Conservation (phyloP, 352 stramenopile species). For the Pythium oligandrum region DNA sequence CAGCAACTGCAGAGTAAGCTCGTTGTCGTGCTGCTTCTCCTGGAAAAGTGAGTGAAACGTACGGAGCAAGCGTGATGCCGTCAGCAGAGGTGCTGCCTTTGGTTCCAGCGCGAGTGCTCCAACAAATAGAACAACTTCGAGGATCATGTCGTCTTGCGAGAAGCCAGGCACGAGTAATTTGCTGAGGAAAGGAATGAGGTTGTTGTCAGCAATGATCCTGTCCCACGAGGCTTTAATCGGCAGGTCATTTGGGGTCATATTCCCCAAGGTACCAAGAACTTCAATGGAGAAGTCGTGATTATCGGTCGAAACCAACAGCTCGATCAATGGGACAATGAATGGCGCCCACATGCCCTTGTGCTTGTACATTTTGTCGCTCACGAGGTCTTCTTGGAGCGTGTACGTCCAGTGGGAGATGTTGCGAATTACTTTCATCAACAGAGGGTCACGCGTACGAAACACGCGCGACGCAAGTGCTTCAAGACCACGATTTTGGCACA, state of each 20-base stretch:
- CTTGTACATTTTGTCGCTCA: constrained; percentile 87
- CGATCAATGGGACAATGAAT: constrained; percentile 85
- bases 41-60: constrained; percentile 81
- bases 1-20: constrained; percentile 78
- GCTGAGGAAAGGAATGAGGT: constrained; percentile 83
- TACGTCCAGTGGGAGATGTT: constrained; percentile 93
- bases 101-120: constrained; percentile 73
- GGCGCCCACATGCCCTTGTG: constrained; percentile 91
- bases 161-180: constrained; percentile 92
- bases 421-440: constrained; percentile 93
- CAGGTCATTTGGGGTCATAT: constrained; percentile 90
- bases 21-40: constrained; percentile 84
- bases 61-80: constrained; percentile 63
- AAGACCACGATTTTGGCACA: constrained; percentile 85
- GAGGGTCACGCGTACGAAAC: constrained; percentile 81
- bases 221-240: constrained; percentile 87
- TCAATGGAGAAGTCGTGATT: constrained; percentile 94
- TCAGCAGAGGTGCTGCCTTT: constrained; percentile 76
- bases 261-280: constrained; percentile 89
- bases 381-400: constrained; percentile 83
- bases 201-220: constrained; percentile 83
- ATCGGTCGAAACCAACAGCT: constrained; percentile 80
- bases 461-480: constrained; percentile 88
- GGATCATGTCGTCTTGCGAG: constrained; percentile 89
- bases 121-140: constrained; percentile 89